Evolutionary conservation across 768 basidiomycete species (phyloP), one percentile per base, ranked within the genome.

Genomic region (Mycena crocata): DNA sequence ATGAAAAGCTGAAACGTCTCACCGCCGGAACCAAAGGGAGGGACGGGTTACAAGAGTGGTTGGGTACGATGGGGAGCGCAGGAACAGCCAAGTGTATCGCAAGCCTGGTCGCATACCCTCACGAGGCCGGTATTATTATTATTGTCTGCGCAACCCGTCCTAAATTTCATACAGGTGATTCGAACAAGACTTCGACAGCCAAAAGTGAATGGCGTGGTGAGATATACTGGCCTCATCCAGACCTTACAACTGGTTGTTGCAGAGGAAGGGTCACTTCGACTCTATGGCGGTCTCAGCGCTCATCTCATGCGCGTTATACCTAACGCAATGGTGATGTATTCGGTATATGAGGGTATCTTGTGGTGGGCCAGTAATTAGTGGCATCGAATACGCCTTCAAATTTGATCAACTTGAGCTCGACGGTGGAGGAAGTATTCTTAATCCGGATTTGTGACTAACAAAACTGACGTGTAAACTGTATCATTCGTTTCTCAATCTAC

Each of bases 251-350:
- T 96, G 6, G 90, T 99, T 64, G 85, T 97, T 42, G 88, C 87
- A 5, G 98, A 99, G 76, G 98, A 99, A 76, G 98, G 96, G 28
- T 88, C 88, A 2, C 85, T 89, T 40, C 89, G 93, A 5, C 76
- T 99, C 23, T 99, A 99, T 72, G 92, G 94, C 35, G 98, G 98
- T 13, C 86, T 99, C 60, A 92, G 91, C 58, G 96, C 98, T 0
- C 98, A 99, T 77, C 84, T 99, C 62, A 92, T 99, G 88, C 91
- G 98, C 52, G 96, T 98, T 62, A 94, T 99, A 4, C 97, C 97
- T 9, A 99, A 99, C 72, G 97, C 97, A 0, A 93, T 92, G 1
- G 94, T 96, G 69, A 98, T 99, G 97, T 99, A 92, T 81, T 90
- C 90, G 66, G 95, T 98, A 74, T 98, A 98, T 74, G 96, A 99